These are phyloP conservation scores for Phytophthora aleatoria DNA, from an alignment of 352 stramenopile species.

Conservation along the genomic window DNA sequence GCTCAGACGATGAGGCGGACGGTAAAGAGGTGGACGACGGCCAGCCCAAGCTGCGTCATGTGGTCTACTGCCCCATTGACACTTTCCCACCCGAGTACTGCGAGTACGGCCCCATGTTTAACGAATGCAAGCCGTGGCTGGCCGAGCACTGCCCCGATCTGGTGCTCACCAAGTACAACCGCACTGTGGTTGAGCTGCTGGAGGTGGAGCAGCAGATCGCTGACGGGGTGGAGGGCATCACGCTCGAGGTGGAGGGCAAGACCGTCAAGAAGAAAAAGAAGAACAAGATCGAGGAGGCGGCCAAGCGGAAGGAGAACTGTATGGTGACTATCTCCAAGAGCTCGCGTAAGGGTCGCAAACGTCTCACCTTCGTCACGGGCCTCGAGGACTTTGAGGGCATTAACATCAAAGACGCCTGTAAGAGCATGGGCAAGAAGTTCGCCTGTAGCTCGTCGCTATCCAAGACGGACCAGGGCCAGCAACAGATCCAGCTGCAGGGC, in stretches of 20 bases:
- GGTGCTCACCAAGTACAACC: constrained; percentile 84
- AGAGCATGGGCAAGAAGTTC: constrained; percentile 84
- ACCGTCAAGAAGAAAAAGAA: constrained; percentile 89
- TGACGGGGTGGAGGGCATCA: constrained; percentile 75
- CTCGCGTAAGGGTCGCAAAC: constrained; percentile 79
- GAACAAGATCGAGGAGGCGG: constrained; percentile 76
- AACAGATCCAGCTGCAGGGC: constrained; percentile 85
- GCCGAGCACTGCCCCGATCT: constrained; percentile 75
- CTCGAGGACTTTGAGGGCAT: constrained; percentile 82
- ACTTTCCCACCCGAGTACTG: constrained; percentile 86
- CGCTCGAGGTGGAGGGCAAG: constrained; percentile 68
- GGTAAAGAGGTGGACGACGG: constrained; percentile 44
- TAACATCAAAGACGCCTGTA: constrained; percentile 85
- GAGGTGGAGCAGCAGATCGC: constrained; percentile 84
- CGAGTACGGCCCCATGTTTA: constrained; percentile 85
- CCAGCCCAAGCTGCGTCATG: constrained; percentile 55
- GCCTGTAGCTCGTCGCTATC: constrained; percentile 82
- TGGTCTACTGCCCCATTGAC: constrained; percentile 88
- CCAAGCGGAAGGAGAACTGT: constrained; percentile 73
- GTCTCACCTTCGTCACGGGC: constrained; percentile 81
- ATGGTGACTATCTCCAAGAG: constrained; percentile 73
- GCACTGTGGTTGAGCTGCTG: constrained; percentile 75
- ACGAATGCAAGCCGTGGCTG: constrained; percentile 86
- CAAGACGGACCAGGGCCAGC: constrained; percentile 74
- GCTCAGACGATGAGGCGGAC: constrained; percentile 44